phyloP scores from a whole-genome alignment of 805 yeast species.

The Torulaspora gathmanii region DNA sequence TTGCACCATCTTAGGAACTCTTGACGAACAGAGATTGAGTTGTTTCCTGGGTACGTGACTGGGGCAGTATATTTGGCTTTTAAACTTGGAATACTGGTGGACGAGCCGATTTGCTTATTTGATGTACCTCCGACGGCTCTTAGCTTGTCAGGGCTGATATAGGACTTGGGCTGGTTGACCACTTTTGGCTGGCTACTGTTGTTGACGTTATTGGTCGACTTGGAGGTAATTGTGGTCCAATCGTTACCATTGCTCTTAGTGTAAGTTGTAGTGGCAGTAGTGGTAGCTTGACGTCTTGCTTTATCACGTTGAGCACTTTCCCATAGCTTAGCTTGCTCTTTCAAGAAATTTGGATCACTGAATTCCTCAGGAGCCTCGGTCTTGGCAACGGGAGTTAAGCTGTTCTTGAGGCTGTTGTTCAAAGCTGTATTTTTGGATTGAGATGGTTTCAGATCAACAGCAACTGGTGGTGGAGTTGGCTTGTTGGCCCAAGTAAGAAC shows the following conservation, averaged over 20 bases:
- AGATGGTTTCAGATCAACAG: constrained; percentile 22
- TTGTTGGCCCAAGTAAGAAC: constrained; percentile 32
- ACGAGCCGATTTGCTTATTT: constrained; percentile 26
- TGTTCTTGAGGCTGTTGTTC: not conserved
- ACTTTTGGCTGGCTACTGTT: constrained; percentile 17
- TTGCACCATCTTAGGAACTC: constrained; percentile 73
- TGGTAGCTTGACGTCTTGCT: constrained; percentile 50
- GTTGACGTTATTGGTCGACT: constrained; percentile 24
- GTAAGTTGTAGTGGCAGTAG: constrained; percentile 50
- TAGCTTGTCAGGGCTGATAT: constrained; percentile 35
- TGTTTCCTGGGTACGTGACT: constrained; percentile 29
- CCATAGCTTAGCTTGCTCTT: constrained; percentile 34
- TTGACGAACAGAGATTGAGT: constrained; percentile 44
- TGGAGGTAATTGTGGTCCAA: constrained; percentile 34
- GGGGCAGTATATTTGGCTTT: constrained; percentile 23
- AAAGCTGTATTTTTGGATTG: constrained; percentile 9
- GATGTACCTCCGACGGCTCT: constrained; percentile 30
- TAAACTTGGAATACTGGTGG: constrained; percentile 29
- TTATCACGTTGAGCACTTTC: constrained; percentile 64
- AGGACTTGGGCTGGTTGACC: constrained; percentile 22
- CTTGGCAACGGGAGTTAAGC: constrained; percentile 2
- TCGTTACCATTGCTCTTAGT: constrained; percentile 11
- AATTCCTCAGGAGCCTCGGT: constrained; percentile 16
- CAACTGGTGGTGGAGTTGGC: constrained; percentile 13
- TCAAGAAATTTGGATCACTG: constrained; percentile 27